phyloP scores from a whole-genome alignment of 768 basidiomycete species.

The Suillus clintonianus region DNA sequence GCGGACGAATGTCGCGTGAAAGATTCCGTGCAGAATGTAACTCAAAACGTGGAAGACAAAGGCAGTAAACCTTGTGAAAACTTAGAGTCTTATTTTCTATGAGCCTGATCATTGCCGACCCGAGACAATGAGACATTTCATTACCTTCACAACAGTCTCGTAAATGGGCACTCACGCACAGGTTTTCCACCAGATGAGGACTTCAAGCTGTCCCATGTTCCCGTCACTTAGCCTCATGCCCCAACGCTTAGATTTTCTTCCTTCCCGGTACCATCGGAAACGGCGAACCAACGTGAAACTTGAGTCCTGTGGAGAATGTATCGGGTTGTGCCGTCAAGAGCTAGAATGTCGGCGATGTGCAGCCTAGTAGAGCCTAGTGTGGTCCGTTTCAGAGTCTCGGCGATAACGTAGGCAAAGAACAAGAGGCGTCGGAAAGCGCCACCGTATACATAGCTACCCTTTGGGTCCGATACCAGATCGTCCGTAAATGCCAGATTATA shows the following conservation, averaged over 20 bases:
- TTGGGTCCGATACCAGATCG: neutral
- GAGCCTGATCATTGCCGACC: neutral
- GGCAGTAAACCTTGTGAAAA: neutral
- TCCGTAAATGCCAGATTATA: neutral
- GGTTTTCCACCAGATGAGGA: neutral
- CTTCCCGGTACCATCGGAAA: neutral
- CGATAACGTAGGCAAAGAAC: neutral
- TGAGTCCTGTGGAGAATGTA: neutral
- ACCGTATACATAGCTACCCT: neutral
- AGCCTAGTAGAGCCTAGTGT: neutral
- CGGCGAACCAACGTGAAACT: neutral
- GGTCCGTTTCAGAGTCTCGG: neutral
- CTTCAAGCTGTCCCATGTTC: neutral
- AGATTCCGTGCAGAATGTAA: neutral
- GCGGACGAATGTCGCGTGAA: neutral
- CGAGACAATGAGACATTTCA: neutral
- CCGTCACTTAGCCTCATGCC: neutral
- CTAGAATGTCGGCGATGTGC: neutral
- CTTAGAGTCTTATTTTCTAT: neutral
- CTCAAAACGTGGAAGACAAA: conserved; percentile 2
- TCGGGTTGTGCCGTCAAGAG: neutral
- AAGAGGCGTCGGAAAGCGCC: neutral
- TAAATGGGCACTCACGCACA: neutral
- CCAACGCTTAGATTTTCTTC: neutral
- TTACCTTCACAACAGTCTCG: neutral